Conservation (phyloP, 768 basidiomycete species). For the Kwoniella newhampshirensis region DNA sequence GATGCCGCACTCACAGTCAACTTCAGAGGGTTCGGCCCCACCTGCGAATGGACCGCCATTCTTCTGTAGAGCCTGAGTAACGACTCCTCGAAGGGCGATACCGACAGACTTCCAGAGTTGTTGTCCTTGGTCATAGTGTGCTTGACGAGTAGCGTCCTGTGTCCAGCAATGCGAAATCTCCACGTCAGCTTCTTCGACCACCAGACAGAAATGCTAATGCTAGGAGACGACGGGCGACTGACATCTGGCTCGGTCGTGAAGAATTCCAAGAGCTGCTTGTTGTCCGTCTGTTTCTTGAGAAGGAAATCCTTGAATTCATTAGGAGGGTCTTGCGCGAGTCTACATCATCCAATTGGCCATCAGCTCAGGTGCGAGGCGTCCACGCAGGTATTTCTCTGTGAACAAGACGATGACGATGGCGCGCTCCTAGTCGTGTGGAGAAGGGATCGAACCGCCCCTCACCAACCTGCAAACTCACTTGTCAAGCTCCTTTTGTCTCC, state of each 20-base stretch:
- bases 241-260: slow-evolving; percentile 41
- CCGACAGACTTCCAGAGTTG: slow-evolving; percentile 45
- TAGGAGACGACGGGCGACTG: slow-evolving; percentile 18
- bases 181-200: slow-evolving; percentile 5
- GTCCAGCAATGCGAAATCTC: not conserved
- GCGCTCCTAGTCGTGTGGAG: too few relatives aligned
- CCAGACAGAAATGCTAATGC: too few relatives aligned
- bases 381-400: too few relatives aligned
- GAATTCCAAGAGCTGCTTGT: slow-evolving; percentile 39
- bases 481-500: slow-evolving; percentile 45
- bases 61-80: slow-evolving; percentile 48
- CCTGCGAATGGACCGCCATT: slow-evolving; percentile 37
- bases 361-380: too few relatives aligned
- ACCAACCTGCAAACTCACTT: slow-evolving; percentile 37
- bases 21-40: slow-evolving; percentile 37
- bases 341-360: not conserved
- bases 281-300: slow-evolving; percentile 32
- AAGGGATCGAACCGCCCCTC: too few relatives aligned
- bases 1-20: slow-evolving; percentile 36
- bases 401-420: too few relatives aligned
- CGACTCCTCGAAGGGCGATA: slow-evolving; percentile 36
- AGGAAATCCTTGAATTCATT: slow-evolving; percentile 44
- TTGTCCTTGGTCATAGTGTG: slow-evolving; percentile 28
- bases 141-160: slow-evolving; percentile 32
- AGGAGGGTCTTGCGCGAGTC: slow-evolving; percentile 38